Evolutionary conservation across 148 eudicot species (phyloP), one percentile per base, ranked within the genome.

Genomic region (Euryodendron excelsum): DNA sequence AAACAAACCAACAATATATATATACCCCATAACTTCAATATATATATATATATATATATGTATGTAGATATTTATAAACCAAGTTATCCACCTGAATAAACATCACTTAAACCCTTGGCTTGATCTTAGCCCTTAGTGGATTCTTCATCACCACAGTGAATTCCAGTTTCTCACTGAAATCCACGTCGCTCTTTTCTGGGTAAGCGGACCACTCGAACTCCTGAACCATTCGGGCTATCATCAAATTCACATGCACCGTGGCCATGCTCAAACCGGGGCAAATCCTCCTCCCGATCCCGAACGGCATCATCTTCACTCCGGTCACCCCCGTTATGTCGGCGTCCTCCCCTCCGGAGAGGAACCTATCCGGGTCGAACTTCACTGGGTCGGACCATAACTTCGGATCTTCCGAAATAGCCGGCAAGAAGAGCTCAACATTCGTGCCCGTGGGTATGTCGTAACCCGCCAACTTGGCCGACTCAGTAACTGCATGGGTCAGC

Each of bases 61-160:
- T n/a, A n/a, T n/a, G n/a, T n/a, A 25, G 13, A 37, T 20, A 18
- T 8, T 39, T 21, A 72, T 31, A 18, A 50, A 34, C 23, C 33
- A 5, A 47, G 30, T 5, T 62, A 37, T 65, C 25, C 17, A 27
- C 70, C n/a, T n/a, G 36, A 37, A 0, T 18, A 37, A n/a, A n/a
- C n/a, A n/a, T n/a, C n/a, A 17, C 62, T 17, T 60, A 74, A 13
- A 25, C 80, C 83, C 97, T 81, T 1, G 92, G 84, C 73, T 80
- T 92, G 69, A 93, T 74, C 87, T 69, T 89, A 41, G 99, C 99
- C 75, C 87, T 87, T 48, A 96, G 72, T 20, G 90, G 27, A 60
- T 88, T 88, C 84, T 96, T 93, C 99, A 96, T 96, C 31, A 96
- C 91, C 55, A 96, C 98, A 1, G 99, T 96, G 41, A 95, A 96